Conservation (phyloP, 2,329 filamentous ascomycete genomes). For the Fusarium irregulare region DNA sequence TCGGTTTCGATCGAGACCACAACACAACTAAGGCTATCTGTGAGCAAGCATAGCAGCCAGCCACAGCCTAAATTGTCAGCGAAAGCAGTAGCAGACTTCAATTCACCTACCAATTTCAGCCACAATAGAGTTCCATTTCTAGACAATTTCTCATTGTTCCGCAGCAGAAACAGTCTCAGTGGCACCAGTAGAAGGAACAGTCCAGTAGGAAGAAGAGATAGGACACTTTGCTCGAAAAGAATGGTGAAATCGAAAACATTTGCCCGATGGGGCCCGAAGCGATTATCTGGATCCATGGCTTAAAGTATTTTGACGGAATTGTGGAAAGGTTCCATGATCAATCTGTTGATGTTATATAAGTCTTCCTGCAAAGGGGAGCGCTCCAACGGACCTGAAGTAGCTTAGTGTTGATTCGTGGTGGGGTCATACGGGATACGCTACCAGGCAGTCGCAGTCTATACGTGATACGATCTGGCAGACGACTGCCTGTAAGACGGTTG, state of each 20-base stretch:
- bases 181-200: constrained; percentile 43
- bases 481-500: neutral
- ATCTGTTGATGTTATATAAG: neutral
- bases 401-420: neutral
- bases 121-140: constrained; percentile 29
- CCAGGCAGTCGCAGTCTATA: neutral
- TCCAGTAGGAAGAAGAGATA: constrained; percentile 45
- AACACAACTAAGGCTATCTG: constrained; percentile 44
- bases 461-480: neutral
- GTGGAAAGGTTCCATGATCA: neutral
- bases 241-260: constrained; percentile 49
- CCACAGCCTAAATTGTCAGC: constrained; percentile 28
- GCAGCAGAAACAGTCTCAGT: constrained; percentile 26
- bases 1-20: constrained; percentile 43
- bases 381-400: constrained; percentile 20
- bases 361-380: neutral
- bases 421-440: constrained; percentile 24
- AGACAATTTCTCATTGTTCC: constrained; percentile 9
- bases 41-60: constrained; percentile 27
- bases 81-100: accelerated
- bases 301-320: neutral
- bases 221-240: constrained; percentile 48
- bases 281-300: constrained; percentile 25
- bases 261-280: constrained; percentile 42
- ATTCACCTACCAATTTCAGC: constrained; percentile 37